These are phyloP conservation scores for Pythium pyrilobum DNA, from an alignment of 352 stramenopile genomes.

Conservation along the genomic window DNA sequence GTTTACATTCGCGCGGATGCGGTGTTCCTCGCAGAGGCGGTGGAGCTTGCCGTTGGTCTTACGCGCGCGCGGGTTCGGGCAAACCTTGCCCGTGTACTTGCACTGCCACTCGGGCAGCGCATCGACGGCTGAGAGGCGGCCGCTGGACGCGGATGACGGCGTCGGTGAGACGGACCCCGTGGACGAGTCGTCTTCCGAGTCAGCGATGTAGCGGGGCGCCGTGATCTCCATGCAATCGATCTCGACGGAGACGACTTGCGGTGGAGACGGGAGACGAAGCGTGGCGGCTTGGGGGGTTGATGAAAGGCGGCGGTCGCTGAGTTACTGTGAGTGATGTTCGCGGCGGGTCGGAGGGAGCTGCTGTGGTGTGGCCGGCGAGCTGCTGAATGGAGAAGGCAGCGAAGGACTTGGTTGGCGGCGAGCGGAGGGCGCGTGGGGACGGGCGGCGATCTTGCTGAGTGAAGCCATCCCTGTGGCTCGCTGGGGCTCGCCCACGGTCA, in stretches of 20 bases:
- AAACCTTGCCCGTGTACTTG: conserved; percentile 44
- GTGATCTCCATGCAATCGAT: conserved; percentile 15
- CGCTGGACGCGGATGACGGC: background rate
- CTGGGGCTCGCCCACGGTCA: too few relatives aligned
- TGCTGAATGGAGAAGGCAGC: background rate
- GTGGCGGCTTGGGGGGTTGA: background rate
- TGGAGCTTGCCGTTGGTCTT: conserved; percentile 61
- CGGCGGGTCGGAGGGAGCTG: background rate
- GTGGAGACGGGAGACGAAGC: background rate
- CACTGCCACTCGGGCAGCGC: conserved; percentile 23
- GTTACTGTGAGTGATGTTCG: background rate
- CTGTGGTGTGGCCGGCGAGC: background rate
- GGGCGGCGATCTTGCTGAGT: too few relatives aligned
- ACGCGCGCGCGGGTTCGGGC: conserved; percentile 41
- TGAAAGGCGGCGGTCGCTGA: background rate
- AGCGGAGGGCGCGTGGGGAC: background rate
- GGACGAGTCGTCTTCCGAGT: conserved; percentile 18
- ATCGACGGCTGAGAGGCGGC: background rate
- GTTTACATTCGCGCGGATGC: conserved; percentile 50
- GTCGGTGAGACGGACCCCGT: conserved; percentile 1
- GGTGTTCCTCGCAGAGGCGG: conserved; percentile 55
- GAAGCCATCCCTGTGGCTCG: too few relatives aligned
- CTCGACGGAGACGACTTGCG: background rate
- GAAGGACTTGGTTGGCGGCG: background rate
- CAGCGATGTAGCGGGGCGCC: conserved; percentile 6